Evolutionary conservation across 176 grass and related monocot species (phyloP), one percentile per base, ranked within the genome.

Genomic region (sorghum (Sorghum bicolor)): DNA sequence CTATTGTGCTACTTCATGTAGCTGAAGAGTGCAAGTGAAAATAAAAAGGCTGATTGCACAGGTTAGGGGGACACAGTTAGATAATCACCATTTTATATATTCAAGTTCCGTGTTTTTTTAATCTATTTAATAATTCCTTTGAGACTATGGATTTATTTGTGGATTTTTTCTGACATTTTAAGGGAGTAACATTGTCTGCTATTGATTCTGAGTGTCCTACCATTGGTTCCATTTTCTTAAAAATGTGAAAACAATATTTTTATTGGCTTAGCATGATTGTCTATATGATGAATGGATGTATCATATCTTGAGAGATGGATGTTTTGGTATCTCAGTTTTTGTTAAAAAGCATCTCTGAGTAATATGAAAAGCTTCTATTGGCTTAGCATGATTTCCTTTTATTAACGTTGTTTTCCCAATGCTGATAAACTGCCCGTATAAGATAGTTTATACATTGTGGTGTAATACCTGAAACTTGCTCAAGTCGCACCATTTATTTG

Each of bases 121-220:
- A 69, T 53, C 57, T 72, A 72, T 88, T 26, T 73, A 67, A 33
- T 52, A 75, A 55, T 74, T 38, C 28, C 15, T 44, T 47, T 58
- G 29, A 74, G 15, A 32, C 10, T 74, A 15, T 24, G 3, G 3
- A 26, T 55, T 62, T 79, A 19, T 33, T 20, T 60, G 10, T 84
- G 55, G 6, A 44, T 14, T 73, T 78, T 15, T 25, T 84, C 36
- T 61, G 16, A 31, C 28, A 70, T 3, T 62, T 81, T 33, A 45
- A 44, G 45, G 37, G 13, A 69, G 25, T 50, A 82, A 16, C 6
- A 53, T 76, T 38, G 36, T 63, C 15, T 52, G 11, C 31, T 52
- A 52, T 68, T 5, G 25, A 75, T 41, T 60, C 39, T 45, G 5
- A 62, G 19, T 33, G 13, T 58, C 4, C 30, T 58, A 31, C 39